Base-by-base conservation (phyloP, 805 yeast genomes). In the Monosporozyma solicola region DNA sequence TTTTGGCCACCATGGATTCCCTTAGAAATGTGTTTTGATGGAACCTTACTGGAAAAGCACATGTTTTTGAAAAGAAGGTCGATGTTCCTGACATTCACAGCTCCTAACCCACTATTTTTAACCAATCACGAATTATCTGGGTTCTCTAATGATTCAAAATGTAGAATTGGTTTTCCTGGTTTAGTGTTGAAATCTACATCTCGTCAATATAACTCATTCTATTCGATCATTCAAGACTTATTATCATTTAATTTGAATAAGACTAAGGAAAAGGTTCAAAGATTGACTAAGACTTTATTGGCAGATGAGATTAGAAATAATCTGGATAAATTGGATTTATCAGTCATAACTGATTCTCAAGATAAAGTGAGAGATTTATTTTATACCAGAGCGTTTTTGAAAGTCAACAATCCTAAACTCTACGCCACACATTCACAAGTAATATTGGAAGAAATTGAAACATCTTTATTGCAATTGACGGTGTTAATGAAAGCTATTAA, bases 1-100 rank as follows among this genome's bases (percentile, higher is more conserved):
- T 59, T 66, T 62, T 84, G 88, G 88, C 87, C 88, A 0, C 88
- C 88, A 0, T 77, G 80, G 76, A 59, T 84, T 22, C 86, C 87
- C 0, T 59, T 81, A 51, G 90, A 84, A 62, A 74, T 80, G 59
- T 80, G 85, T 61, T 79, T 78, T 57, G 76, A 77, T 47, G 72
- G 77, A 10, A 71, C 72, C 0, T 48, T 70, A 5, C 62, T 82
- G 50, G 68, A 67, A 4, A 72, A 74, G 22, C 71, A 76, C 50
- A 67, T 77, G 5, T 74, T 83, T 41, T 70, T 83, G 37, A 76
- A 79, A 53, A 72, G 80, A 53, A 72, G 79, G 44, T 79, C 85
- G 0, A 67, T 76, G 70, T 83, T 78, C 1, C 54, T 80, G 25
- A 68, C 79, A 1, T 70, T 72, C 53, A 74, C 72, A 10, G 72